phyloP scores from a whole-genome alignment of 1,139 yeast genomes.

The Hyphopichia fennica region DNA sequence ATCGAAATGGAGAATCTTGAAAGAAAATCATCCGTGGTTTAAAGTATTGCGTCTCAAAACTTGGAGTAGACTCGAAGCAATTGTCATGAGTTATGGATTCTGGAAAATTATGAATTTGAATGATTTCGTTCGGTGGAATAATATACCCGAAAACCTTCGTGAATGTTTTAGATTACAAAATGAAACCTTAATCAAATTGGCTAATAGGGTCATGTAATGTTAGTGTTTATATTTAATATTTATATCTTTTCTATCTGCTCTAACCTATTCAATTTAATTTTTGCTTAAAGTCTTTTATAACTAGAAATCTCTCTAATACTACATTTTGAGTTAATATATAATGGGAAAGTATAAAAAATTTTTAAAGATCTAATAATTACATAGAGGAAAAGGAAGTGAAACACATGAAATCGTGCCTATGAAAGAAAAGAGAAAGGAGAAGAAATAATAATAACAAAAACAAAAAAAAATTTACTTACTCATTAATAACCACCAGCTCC shows the following conservation, averaged over 20 bases:
- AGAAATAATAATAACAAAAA: no score
- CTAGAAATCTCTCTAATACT: neutral
- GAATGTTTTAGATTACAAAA: conserved; percentile 17
- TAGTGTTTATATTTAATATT: conserved; percentile 1
- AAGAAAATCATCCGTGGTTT: conserved; percentile 40
- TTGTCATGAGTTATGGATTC: conserved; percentile 38
- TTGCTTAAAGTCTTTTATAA: no score
- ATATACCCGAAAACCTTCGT: conserved; percentile 6
- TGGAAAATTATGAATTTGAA: conserved; percentile 41
- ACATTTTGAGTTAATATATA: neutral
- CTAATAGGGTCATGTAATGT: conserved; percentile 21
- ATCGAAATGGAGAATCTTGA: conserved; percentile 45
- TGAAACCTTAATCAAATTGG: conserved; percentile 18
- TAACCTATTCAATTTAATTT: no score
- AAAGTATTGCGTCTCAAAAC: conserved; percentile 19
- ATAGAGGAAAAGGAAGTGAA: neutral
- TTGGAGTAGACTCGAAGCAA: conserved; percentile 39
- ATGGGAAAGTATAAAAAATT: neutral
- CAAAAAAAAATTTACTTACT: no score
- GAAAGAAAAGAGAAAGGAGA: neutral
- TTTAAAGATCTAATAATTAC: neutral
- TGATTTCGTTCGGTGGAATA: conserved; percentile 25
- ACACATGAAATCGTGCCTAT: neutral
- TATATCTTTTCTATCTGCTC: no score
- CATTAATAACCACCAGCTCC: conserved; percentile 48